Evolutionary conservation across 345 rosid genomes (phyloP), one percentile per base, ranked within the genome.

Genomic region (Noccaea bulbosa): DNA sequence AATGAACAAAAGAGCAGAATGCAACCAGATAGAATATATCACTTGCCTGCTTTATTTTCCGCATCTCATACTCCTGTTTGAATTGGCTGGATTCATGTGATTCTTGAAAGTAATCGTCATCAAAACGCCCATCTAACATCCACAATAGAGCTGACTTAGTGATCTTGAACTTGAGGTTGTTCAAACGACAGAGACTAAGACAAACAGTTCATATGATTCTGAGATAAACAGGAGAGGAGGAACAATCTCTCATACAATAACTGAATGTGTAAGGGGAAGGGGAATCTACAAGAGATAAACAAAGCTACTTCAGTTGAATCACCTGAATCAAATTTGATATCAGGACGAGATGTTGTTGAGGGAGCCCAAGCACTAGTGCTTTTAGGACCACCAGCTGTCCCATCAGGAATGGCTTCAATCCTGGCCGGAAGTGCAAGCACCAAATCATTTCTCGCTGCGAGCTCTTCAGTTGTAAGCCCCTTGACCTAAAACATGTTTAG

Each of bases 271-370:
- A 62, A 71, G 22, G 10, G 3, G 8, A 12, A 35, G 44, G 22
- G 32, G 1, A 34, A 54, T 20, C 70, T 49, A 65, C 24, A 32
- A 74, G 62, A 43, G 27, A 27, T 11, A 51, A 71, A 17, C 48
- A 60, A 79, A 76, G 70, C 52, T 33, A 34, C 24, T 59, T 54
- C 9, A 47, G 43, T 14, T 37, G 34, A 46, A 66, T 75, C 64
- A 95, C 99, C 97, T 77, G 97, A 95, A 82, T 95, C 99, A 82
- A 95, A 87, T 80, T 87, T 95, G 65, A 95, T 89, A 74, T 81
- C 98, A 24, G 96, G 55, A 12, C 88, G 88, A 72, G 93, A 76
- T 54, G 90, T 83, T 52, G 94, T 87, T n/a, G 96, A 83, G 35
- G 85, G 54, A 45, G 84, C 64, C 98, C 98, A 92, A 40, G 87